phyloP scores from a whole-genome alignment of 2,329 filamentous ascomycete species.

The Gyromitra esculenta region DNA sequence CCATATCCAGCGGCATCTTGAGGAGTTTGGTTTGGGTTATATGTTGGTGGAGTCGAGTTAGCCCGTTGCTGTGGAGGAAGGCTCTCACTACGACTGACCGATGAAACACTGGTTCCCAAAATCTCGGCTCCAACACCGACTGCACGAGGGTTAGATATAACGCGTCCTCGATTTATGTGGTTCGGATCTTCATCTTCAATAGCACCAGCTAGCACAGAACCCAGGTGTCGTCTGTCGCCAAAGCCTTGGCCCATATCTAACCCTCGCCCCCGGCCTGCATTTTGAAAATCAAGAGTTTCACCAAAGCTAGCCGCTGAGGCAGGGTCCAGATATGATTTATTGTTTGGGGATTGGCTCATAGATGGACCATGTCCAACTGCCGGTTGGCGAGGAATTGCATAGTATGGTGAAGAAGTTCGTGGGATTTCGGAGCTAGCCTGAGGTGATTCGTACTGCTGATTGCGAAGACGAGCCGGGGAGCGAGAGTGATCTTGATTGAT shows the following conservation, averaged over 20 bases:
- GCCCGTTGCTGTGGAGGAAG: slow-evolving; percentile 57
- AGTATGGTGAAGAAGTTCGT: slow-evolving; percentile 54
- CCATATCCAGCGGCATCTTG: slow-evolving; percentile 48
- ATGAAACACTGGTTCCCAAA: slow-evolving; percentile 50
- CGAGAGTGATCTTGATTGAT: slow-evolving; percentile 54
- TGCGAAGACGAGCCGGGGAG: slow-evolving; percentile 56
- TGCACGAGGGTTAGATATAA: slow-evolving; percentile 56
- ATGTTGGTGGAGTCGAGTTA: slow-evolving; percentile 55
- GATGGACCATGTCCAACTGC: slow-evolving; percentile 52
- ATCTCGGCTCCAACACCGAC: slow-evolving; percentile 47
- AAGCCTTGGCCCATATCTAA: slow-evolving; percentile 52
- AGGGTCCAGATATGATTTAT: slow-evolving; percentile 52
- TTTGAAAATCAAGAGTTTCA: slow-evolving; percentile 52
- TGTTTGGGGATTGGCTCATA: slow-evolving; percentile 53
- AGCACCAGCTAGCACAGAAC: slow-evolving; percentile 51
- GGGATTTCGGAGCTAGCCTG: slow-evolving; percentile 52
- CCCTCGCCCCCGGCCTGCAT: slow-evolving; percentile 46
- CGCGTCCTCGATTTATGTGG: slow-evolving; percentile 56
- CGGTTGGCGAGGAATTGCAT: slow-evolving; percentile 52
- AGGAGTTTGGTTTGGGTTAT: slow-evolving; percentile 53
- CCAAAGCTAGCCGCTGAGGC: slow-evolving; percentile 46
- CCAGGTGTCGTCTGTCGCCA: slow-evolving; percentile 48
- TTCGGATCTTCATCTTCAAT: slow-evolving; percentile 55
- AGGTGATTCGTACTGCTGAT: slow-evolving; percentile 48
- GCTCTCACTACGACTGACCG: slow-evolving; percentile 57